A percentile compares a stretch with the other conserved stretches of the same genome.
These are phyloP conservation scores for Plantago elongata DNA, from an alignment of 257 asterid genomes.

Conservation along the genomic window DNA sequence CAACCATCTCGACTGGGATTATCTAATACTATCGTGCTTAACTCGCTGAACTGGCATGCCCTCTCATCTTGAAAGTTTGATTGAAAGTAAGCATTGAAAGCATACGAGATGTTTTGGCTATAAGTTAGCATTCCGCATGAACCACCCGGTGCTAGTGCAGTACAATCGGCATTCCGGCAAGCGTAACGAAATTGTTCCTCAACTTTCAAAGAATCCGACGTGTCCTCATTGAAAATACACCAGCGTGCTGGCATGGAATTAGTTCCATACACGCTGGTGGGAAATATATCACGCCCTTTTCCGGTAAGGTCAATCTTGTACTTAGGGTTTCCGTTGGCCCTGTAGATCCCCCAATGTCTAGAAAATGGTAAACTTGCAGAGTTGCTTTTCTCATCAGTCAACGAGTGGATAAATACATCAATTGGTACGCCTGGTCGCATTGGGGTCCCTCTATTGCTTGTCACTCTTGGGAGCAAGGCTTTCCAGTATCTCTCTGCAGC, in stretches of 20 bases:
- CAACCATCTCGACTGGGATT: constrained; percentile 30
- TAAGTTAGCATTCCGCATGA: constrained; percentile 29
- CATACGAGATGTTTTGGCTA: constrained; percentile 35
- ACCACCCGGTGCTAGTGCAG: constrained; percentile 32
- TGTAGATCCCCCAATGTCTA: constrained; percentile 48
- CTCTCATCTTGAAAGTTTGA: constrained; percentile 19
- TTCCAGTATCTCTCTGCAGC: constrained; percentile 33
- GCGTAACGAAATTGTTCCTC: background rate
- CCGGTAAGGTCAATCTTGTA: constrained; percentile 44
- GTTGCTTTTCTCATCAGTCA: constrained; percentile 30
- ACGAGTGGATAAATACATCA: constrained; percentile 21
- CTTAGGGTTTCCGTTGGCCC: constrained; percentile 42
- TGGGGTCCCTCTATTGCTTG: constrained; percentile 37
- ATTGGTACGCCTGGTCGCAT: constrained; percentile 29
- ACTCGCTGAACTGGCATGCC: constrained; percentile 29
- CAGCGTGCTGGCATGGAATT: constrained; percentile 16
- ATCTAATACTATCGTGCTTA: constrained; percentile 26
- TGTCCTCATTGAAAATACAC: constrained; percentile 27
- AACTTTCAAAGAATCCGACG: background rate
- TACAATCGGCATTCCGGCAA: constrained; percentile 35
- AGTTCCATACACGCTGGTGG: background rate
- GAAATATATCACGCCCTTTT: constrained; percentile 33
- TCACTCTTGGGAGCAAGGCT: constrained; percentile 20
- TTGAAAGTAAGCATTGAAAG: constrained; percentile 46
- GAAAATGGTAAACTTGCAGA: background rate